Conservation (phyloP, 1,284 basidiomycete genomes). For the Butyriboletus appendiculatus region DNA sequence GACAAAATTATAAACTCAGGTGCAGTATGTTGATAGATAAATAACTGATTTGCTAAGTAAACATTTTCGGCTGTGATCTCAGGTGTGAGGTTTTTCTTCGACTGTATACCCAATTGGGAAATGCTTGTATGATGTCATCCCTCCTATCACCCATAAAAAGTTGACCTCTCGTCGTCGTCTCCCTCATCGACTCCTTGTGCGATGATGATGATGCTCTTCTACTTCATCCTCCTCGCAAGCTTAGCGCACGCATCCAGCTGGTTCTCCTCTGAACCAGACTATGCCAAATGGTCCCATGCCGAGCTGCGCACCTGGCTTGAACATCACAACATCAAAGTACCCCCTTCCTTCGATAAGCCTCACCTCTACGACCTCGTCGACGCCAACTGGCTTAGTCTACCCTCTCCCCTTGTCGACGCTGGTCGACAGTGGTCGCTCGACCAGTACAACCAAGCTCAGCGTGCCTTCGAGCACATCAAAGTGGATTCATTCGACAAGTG, state of each 20-base stretch:
- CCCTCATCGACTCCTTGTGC: neutral
- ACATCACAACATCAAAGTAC: conserved; percentile 64
- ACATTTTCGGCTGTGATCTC: neutral
- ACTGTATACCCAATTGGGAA: conserved; percentile 8
- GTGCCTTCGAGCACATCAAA: conserved; percentile 59
- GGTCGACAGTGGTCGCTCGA: conserved; percentile 53
- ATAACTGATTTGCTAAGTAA: neutral
- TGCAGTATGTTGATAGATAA: neutral
- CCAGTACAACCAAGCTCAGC: conserved; percentile 65
- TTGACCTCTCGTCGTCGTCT: neutral
- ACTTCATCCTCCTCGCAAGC: conserved; percentile 19
- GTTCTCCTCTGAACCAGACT: conserved; percentile 43
- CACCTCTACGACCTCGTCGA: conserved; percentile 60
- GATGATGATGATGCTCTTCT: conserved; percentile 7
- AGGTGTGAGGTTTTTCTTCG: too few relatives aligned
- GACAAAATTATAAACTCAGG: neutral
- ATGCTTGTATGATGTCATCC: conserved; percentile 25
- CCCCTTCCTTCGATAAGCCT: conserved; percentile 45
- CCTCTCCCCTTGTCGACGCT: conserved; percentile 30
- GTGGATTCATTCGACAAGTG: conserved; percentile 66
- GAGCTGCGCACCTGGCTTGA: conserved; percentile 74
- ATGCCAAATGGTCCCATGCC: conserved; percentile 61
- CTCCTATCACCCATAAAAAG: conserved; percentile 8
- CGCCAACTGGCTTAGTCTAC: conserved; percentile 62
- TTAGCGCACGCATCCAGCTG: conserved; percentile 23